Percentiles rank a stretch among this genome's conserved stretches.
Conservation (phyloP, 2,329 filamentous ascomycete species). For the Rhytidhysteron rufulum region DNA sequence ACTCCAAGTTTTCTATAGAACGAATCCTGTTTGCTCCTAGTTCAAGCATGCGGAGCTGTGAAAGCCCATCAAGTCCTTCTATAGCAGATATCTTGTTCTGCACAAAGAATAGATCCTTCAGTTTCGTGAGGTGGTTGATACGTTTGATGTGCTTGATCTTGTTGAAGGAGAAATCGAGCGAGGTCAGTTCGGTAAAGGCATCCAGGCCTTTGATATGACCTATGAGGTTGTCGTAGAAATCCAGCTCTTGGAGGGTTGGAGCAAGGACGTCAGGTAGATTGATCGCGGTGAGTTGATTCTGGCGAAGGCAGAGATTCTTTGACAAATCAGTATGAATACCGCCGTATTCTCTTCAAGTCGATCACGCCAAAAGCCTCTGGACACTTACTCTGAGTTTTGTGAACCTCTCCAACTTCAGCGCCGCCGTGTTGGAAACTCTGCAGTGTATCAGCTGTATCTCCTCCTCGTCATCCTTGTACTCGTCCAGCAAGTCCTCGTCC, state of each 20-base stretch:
- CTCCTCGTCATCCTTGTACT: constrained; percentile 39
- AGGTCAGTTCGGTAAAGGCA: constrained; percentile 68
- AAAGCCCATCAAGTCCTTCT: constrained; percentile 74
- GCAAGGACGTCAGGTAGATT: constrained; percentile 67
- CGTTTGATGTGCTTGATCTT: constrained; percentile 99
- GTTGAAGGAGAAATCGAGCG: constrained; percentile 92
- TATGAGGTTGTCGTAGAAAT: constrained; percentile 96
- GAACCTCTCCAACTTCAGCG: constrained; percentile 81
- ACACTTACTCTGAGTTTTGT: constrained; percentile 58
- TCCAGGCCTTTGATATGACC: constrained; percentile 82
- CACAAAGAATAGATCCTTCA: constrained; percentile 85
- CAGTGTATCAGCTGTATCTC: constrained; percentile 83
- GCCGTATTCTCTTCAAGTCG: too few species aligned
- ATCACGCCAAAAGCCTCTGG: constrained; percentile 6
- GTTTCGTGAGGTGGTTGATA: constrained; percentile 68
- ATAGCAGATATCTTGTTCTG: constrained; percentile 91
- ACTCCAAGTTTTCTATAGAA: constrained; percentile 81
- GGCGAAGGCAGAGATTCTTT: constrained; percentile 77
- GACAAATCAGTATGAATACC: too few species aligned
- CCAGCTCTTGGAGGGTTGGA: constrained; percentile 71
- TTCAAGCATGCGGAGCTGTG: constrained; percentile 76
- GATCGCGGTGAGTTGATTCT: constrained; percentile 82
- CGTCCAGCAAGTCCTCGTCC: constrained; percentile 57
- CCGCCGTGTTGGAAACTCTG: constrained; percentile 72
- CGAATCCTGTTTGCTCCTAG: constrained; percentile 88